Evolutionary conservation across 2,329 filamentous ascomycete genomes (phyloP), one percentile per base, ranked within the genome.

Genomic region (Colletotrichum sp.): DNA sequence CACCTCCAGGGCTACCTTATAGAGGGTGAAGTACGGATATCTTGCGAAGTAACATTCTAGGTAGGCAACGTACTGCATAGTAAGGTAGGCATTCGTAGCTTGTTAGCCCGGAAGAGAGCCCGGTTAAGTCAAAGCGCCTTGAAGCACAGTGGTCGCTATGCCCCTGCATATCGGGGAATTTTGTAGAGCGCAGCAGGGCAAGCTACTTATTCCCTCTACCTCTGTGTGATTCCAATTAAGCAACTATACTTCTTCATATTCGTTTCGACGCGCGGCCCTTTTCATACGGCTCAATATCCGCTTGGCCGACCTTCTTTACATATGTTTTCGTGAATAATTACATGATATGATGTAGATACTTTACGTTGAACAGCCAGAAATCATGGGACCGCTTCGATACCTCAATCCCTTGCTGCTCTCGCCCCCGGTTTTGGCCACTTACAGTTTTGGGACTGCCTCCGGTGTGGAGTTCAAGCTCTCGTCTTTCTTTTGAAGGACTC

Each of bases 401-500:
- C 24, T 32, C 30, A 36, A 61, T 48, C 43, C 43, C 43, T 48
- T n/a, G 43, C 43, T 13, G 43, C 43, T 21, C 43, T 48, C 43
- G 43, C 43, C 43, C 12, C 16, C 28, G 34, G 12, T 32, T 32
- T 10, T 8, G 26, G 26, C 13, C 5, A 2, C n/a, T 60, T 73
- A 85, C 34, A 86, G 72, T 79, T 83, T 85, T 4, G 84, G 80
- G 6, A 76, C 21, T 6, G 73, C 70, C 34, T 80, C 77, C 12
- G 78, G 79, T 18, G 79, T 79, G 80, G 34, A 65, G 32, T 38
- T 21, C 66, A 77, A 65, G 10, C 65, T 70, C 8, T 32, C 36
- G 16, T 73, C 71, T 16, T 84, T 78, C 70, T 80, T 78, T 72
- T 79, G 78, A 30, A 78, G 79, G 55, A 89, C 83, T 73, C 86